Conservation (phyloP, 371 early-diverging fungal species). For the Apophysomyces ossiformis region DNA sequence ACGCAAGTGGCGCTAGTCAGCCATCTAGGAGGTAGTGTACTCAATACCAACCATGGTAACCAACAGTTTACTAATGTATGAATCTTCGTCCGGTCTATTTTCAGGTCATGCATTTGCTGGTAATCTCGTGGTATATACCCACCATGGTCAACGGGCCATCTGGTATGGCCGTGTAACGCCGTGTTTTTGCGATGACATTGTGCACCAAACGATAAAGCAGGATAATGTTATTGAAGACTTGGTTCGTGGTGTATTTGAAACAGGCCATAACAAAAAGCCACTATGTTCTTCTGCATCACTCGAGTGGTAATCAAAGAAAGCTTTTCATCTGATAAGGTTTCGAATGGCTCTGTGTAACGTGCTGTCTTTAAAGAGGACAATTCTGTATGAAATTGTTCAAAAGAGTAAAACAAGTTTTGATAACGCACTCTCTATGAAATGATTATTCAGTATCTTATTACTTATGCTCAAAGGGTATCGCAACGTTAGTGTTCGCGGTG, state of each 20-base stretch:
- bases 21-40: constrained; percentile 40
- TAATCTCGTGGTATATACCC: constrained; percentile 42
- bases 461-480: too few species aligned
- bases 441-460: too few species aligned
- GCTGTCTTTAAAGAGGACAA: too few species aligned
- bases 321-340: too few species aligned
- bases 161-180: constrained; percentile 53
- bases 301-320: constrained; percentile 17
- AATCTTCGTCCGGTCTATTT: not conserved
- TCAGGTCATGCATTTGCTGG: constrained; percentile 47
- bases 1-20: constrained; percentile 36
- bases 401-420: too few species aligned
- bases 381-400: too few species aligned
- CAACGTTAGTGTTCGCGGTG: too few species aligned
- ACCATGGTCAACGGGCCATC: constrained; percentile 42
- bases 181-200: constrained; percentile 40
- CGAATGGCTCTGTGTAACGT: too few species aligned
- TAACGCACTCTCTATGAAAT: too few species aligned
- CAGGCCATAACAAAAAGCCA: constrained; percentile 17
- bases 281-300: constrained; percentile 18
- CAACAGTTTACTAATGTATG: too few species aligned
- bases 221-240: constrained; percentile 37
- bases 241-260: constrained; percentile 43
- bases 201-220: constrained; percentile 32
- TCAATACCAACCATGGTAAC: too few species aligned